Evolutionary conservation across 176 grass and related monocot species (phyloP).

Genomic region (Saccharum spontaneum): DNA sequence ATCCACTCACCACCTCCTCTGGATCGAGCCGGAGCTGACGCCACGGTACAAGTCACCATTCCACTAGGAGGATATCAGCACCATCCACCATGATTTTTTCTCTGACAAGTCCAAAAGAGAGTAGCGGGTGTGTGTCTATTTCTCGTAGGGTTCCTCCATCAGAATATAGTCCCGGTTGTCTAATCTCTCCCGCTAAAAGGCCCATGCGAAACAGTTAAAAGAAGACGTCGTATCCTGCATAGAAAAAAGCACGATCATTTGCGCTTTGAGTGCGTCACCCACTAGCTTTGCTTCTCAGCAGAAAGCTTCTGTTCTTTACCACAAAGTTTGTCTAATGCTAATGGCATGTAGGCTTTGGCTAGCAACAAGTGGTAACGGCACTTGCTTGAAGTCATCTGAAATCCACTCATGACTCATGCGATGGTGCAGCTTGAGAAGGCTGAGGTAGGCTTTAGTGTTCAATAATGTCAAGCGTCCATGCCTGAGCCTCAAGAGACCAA

Average conservation of each 20-base stretch:
- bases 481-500: constrained; percentile 38
- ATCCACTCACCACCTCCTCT: constrained; percentile 7
- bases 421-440: constrained; percentile 19
- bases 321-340: not conserved
- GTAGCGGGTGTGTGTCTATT: constrained; percentile 32
- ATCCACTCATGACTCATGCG: constrained; percentile 18
- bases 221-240: constrained; percentile 11
- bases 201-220: constrained; percentile 1
- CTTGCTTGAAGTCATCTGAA: constrained; percentile 35
- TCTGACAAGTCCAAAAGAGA: not conserved
- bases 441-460: constrained; percentile 32
- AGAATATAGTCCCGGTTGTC: constrained; percentile 17
- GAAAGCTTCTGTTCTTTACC: constrained; percentile 42
- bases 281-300: constrained; percentile 26
- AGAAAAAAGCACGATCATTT: constrained; percentile 39
- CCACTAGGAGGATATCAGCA: constrained; percentile 32
- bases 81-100: constrained; percentile 1
- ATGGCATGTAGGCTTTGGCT: constrained; percentile 21
- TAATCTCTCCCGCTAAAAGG: not conserved
- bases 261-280: constrained; percentile 45
- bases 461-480: constrained; percentile 7
- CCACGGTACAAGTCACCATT: constrained; percentile 36
- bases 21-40: constrained; percentile 30
- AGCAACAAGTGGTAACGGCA: constrained; percentile 40
- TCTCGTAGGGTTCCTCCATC: not conserved